Evolutionary conservation across 108 stramenopile genomes (phyloP).

Genomic region (Chaetoceros tenuissimus): DNA sequence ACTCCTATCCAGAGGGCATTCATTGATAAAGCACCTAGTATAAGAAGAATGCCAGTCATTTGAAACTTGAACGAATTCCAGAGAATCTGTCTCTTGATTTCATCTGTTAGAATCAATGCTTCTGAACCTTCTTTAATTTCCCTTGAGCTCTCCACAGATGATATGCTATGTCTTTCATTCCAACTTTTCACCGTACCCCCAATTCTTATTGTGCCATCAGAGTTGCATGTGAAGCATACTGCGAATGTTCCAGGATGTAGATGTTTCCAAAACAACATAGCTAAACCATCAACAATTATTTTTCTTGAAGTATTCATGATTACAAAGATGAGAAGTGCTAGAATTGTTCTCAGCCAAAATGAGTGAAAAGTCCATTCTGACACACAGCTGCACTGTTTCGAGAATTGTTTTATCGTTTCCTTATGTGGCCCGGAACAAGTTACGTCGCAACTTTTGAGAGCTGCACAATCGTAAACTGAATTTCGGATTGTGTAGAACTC

Average conservation of each 20-base stretch:
- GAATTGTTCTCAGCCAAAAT: slow-evolving; percentile 24
- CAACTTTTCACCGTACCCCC: no score
- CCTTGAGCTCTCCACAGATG: no score
- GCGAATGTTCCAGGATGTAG: slow-evolving; percentile 35
- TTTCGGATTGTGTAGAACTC: no score
- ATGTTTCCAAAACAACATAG: slow-evolving; percentile 28
- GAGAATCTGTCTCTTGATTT: background rate
- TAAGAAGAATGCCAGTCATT: background rate
- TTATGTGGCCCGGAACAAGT: slow-evolving; percentile 31
- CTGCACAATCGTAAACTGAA: slow-evolving; percentile 30
- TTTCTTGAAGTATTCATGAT: slow-evolving; percentile 34
- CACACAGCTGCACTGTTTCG: slow-evolving; percentile 29
- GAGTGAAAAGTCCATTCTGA: slow-evolving; percentile 41
- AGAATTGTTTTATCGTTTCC: slow-evolving; percentile 7
- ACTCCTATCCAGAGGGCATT: background rate
- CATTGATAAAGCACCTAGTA: background rate
- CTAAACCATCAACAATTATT: slow-evolving; percentile 27
- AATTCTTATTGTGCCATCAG: slow-evolving; percentile 20
- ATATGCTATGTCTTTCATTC: no score
- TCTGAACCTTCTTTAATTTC: no score
- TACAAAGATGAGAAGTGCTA: slow-evolving; percentile 27
- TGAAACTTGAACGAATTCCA: background rate
- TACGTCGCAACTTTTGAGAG: slow-evolving; percentile 19
- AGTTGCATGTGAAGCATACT: slow-evolving; percentile 21
- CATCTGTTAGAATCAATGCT: no score